Evolutionary conservation across 1,284 basidiomycete species (phyloP).

Genomic region (Rhodotorula sp.): DNA sequence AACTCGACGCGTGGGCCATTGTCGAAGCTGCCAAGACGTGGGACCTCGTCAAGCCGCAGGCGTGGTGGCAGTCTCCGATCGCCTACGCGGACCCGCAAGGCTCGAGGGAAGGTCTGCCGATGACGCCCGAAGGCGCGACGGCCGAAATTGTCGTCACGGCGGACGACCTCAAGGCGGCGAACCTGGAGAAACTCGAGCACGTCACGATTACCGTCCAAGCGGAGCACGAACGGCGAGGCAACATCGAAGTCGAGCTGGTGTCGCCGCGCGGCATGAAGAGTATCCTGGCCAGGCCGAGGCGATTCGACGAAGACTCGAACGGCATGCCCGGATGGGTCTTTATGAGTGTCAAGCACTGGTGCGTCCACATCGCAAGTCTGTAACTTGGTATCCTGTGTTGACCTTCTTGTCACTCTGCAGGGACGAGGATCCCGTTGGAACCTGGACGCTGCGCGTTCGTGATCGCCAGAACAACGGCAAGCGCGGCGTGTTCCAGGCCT

Average conservation of each 20-base stretch:
- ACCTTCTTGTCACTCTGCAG: constrained; percentile 53
- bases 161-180: constrained; percentile 68
- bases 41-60: constrained; percentile 89
- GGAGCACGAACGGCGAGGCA: constrained; percentile 77
- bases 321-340: constrained; percentile 95
- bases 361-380: constrained; percentile 44
- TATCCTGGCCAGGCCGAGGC: constrained; percentile 72
- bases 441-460: constrained; percentile 84
- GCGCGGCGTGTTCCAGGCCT: constrained; percentile 80
- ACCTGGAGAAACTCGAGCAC: constrained; percentile 88
- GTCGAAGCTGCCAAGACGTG: constrained; percentile 79
- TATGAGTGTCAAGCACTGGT: constrained; percentile 99
- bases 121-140: constrained; percentile 66
- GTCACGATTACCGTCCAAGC: constrained; percentile 93
- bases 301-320: constrained; percentile 64
- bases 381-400: not conserved
- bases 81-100: not conserved
- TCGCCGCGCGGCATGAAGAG: constrained; percentile 87
- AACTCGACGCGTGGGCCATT: constrained; percentile 78
- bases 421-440: constrained; percentile 90
- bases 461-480: constrained; percentile 66
- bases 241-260: constrained; percentile 84
- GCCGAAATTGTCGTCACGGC: constrained; percentile 70
- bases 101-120: constrained; percentile 44
- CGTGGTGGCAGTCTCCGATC: constrained; percentile 60